phyloP scores from a whole-genome alignment of 495 filamentous ascomycete species.

The Neurospora sp. region DNA sequence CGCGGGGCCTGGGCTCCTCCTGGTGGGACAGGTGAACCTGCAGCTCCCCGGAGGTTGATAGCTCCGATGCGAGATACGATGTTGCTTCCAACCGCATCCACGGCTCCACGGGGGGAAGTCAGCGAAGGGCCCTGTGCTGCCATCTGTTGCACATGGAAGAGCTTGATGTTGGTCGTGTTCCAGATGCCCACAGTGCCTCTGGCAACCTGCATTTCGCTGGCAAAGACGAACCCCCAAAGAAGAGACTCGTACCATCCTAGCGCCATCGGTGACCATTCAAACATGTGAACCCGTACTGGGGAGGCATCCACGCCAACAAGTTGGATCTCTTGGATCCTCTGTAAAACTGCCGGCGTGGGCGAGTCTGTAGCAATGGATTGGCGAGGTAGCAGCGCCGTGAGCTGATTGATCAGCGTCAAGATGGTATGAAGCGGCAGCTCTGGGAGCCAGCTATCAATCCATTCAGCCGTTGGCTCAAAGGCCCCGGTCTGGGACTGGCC shows the following conservation, averaged over 20 bases:
- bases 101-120: constrained; percentile 76
- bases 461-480: constrained; percentile 67
- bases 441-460: constrained; percentile 93
- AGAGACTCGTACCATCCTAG: constrained; percentile 95
- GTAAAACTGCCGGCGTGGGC: constrained; percentile 24
- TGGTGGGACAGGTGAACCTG: not conserved
- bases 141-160: constrained; percentile 85
- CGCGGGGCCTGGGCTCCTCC: not conserved
- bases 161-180: constrained; percentile 79
- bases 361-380: constrained; percentile 27
- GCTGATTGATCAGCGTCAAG: constrained; percentile 63
- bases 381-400: constrained; percentile 38
- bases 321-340: constrained; percentile 30
- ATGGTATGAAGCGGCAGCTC: constrained; percentile 87
- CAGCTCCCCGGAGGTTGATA: constrained; percentile 46
- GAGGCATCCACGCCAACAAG: constrained; percentile 61
- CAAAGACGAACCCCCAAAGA: constrained; percentile 93
- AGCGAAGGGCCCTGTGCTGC: constrained; percentile 70
- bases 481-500: constrained; percentile 38
- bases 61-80: constrained; percentile 80
- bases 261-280: constrained; percentile 88
- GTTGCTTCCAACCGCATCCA: constrained; percentile 90
- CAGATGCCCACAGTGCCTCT: constrained; percentile 90
- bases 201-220: constrained; percentile 75
- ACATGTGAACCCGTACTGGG: constrained; percentile 70